Evolutionary conservation across 208 protist species (phyloP).

Genomic region (Leptomonas seymouri): DNA sequence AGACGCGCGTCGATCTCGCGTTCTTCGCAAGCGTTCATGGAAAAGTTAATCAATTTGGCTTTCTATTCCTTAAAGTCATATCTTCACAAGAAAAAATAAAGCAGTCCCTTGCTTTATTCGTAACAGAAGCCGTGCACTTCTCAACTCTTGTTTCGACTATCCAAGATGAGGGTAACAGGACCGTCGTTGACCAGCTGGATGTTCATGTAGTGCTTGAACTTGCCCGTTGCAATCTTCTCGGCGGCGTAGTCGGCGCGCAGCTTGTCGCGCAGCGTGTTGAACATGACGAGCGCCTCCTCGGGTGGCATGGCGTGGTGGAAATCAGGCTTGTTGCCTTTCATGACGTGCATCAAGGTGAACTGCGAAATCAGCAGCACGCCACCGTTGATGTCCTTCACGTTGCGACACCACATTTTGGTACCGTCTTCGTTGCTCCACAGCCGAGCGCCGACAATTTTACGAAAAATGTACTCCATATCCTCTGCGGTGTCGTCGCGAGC

Average conservation of each 20-base stretch:
- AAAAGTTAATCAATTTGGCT: no score
- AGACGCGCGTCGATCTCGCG: no score
- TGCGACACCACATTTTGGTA: conserved; percentile 73
- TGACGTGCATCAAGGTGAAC: conserved; percentile 90
- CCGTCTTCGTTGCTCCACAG: conserved; percentile 72
- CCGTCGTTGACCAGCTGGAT: conserved; percentile 86
- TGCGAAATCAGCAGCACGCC: conserved; percentile 89
- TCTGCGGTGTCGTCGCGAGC: conserved; percentile 62
- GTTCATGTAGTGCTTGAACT: conserved; percentile 91
- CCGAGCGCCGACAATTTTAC: conserved; percentile 74
- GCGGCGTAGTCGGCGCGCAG: conserved; percentile 52
- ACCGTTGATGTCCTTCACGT: conserved; percentile 85
- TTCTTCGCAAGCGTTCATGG: no score
- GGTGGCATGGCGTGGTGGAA: conserved; percentile 91
- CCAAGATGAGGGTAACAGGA: conserved; percentile 87
- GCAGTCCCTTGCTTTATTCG: no score
- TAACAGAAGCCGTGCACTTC: no score
- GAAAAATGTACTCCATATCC: conserved; percentile 82
- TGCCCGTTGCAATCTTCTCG: conserved; percentile 77
- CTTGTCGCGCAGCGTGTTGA: conserved; percentile 72
- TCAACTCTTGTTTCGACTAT: conserved; percentile 58
- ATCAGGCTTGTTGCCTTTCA: conserved; percentile 92
- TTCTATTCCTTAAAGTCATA: no score
- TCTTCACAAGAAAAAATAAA: no score
- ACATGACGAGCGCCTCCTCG: conserved; percentile 71